Evolutionary conservation across 371 early-diverging fungal species (phyloP), one percentile per base, ranked within the genome.

Genomic region (Syncephalis plumigaleata): DNA sequence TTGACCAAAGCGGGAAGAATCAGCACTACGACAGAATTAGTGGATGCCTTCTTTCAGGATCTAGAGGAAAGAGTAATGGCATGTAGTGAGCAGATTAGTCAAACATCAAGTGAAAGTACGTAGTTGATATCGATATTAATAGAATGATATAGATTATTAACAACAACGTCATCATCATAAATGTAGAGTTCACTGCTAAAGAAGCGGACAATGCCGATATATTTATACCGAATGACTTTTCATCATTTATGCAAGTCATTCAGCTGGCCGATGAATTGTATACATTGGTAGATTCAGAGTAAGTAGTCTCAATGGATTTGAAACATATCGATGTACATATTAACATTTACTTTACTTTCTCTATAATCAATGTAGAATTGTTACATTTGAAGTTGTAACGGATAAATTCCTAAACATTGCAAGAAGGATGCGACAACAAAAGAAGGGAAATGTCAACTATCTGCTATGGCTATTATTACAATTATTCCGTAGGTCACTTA

Each of bases 251-350:
- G 7, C 52, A 75, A 11, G 70, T 82, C 67, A 77, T 70, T 39
- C 81, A 84, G 56, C 67, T 80, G 3, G 83, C 82, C 3, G 86
- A 85, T 59, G 84, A 84, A 42, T 53, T 85, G 2, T 81, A 79
- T 50, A 77, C 75, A 40, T 77, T 84, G 67, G 81, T 80, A 24
- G 69, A 73, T 18, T 65, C 72, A 45, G 79, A 78, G 60, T 50
- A 47, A 18, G 44, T 31, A 20, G 9, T n/a, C n/a, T n/a, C n/a
- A n/a, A n/a, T n/a, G n/a, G n/a, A n/a, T n/a, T n/a, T n/a, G n/a
- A n/a, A n/a, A n/a, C n/a, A n/a, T 27, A 23, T 13, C 7, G 2
- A 2, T 3, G 9, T 22, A 27, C 26, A 9, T 5, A 20, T 8
- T 44, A n/a, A 21, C 45, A 46, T 42, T 50, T 9, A 15, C 39